Evolutionary conservation across 148 eudicot species (phyloP), one percentile per base, ranked within the genome.

Genomic region (Beta vulgaris): DNA sequence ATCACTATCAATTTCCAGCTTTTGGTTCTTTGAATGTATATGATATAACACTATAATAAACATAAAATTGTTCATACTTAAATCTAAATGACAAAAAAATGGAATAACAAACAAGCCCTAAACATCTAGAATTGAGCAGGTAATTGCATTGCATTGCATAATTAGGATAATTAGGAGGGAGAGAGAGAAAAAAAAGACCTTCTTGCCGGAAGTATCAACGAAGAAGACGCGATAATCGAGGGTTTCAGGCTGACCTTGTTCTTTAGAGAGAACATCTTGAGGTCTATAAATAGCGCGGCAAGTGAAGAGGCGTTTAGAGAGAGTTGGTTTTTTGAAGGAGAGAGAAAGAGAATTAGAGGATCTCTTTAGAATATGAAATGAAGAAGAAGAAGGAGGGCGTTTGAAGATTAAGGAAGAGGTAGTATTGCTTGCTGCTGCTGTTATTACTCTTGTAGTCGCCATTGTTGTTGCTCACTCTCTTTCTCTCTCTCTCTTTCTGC

Each of bases 171-270:
- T 23, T 2, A 39, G 28, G 35, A 57, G 2, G 0, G 2, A 65
- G 13, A 21, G 26, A 58, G 3, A 48, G 51, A 16, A 19, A 61
- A 13, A 59, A 34, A 21, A 58, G 13, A 92, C 98, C 90, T 87
- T 92, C 72, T 85, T 90, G 78, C 96, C 98, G 28, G 96, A 88
- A 59, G 80, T 79, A 26, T 89, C 90, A 58, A 81, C 62, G 73
- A 90, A 88, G 79, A 92, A 92, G 43, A 92, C 89, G 37, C 98
- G 88, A 71, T 90, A 85, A 78, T 92, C 98, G 0, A 92, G 90
- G 82, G 98, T 83, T 75, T 89, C 89, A n/a, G 96, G 90, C 57
- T 73, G 82, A 26, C 97, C 93, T 58, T 91, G 84, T 9, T 86
- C 85, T 53, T 87, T 83, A 18, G 73, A 69, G 53, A 78, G 76